Evolutionary conservation across 2,329 filamentous ascomycete species (phyloP).

Genomic region (Dactylellina haptotyla): DNA sequence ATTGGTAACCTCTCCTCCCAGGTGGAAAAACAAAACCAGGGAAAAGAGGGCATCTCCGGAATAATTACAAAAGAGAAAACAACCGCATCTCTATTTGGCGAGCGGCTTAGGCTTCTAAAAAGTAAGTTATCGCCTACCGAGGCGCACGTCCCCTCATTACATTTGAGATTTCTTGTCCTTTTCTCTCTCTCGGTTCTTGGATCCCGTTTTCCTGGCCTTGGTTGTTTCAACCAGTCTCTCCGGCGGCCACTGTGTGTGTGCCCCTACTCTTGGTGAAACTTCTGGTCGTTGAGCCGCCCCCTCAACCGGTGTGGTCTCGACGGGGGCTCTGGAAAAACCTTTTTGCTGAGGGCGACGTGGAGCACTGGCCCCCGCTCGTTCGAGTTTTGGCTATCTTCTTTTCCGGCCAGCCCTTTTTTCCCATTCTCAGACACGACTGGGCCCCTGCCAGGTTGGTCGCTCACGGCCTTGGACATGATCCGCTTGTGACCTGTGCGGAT

Average conservation of each 20-base stretch:
- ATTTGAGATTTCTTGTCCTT: slow-evolving; percentile 22
- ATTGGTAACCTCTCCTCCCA: neutral
- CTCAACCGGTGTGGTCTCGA: slow-evolving; percentile 14
- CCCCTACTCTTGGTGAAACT: slow-evolving; percentile 36
- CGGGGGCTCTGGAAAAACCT: slow-evolving; percentile 53
- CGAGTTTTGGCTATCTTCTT: slow-evolving; percentile 44
- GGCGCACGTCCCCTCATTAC: slow-evolving; percentile 42
- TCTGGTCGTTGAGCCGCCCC: slow-evolving; percentile 44
- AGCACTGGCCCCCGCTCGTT: slow-evolving; percentile 37
- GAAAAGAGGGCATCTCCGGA: neutral
- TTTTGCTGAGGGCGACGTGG: slow-evolving; percentile 43
- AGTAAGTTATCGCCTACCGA: slow-evolving; percentile 51
- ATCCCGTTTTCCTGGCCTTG: slow-evolving; percentile 46
- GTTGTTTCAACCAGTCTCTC: slow-evolving; percentile 51
- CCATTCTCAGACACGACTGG: slow-evolving; percentile 25
- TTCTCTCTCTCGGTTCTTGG: slow-evolving; percentile 48
- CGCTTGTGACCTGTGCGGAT: slow-evolving; percentile 32
- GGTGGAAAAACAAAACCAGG: neutral
- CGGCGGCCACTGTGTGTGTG: slow-evolving; percentile 9
- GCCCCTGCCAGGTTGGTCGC: slow-evolving; percentile 9
- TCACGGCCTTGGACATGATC: slow-evolving; percentile 26
- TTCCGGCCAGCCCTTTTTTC: slow-evolving; percentile 42
- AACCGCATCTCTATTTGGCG: slow-evolving; percentile 6
- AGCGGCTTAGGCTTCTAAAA: slow-evolving; percentile 18
- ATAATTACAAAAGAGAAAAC: neutral